Evolutionary conservation across 2,329 filamentous ascomycete genomes (phyloP).

Genomic region (Emydomyces testavorans): DNA sequence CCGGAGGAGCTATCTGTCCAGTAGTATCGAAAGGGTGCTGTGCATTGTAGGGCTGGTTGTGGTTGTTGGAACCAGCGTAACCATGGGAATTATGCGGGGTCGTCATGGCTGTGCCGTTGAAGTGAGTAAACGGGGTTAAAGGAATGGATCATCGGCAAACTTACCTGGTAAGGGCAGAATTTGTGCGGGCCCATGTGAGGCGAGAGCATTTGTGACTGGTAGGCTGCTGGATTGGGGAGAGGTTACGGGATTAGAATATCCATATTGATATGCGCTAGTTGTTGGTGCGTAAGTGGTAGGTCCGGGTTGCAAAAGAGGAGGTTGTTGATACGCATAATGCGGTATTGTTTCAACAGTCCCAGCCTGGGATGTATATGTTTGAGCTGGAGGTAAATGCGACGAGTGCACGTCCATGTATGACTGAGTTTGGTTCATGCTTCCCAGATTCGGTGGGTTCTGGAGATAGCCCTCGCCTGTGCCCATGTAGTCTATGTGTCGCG

Average conservation of each 20-base stretch:
- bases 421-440: slow-evolving; percentile 68
- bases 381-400: slow-evolving; percentile 65
- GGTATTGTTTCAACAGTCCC: slow-evolving; percentile 61
- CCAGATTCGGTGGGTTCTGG: slow-evolving; percentile 27
- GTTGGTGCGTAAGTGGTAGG: slow-evolving; percentile 55
- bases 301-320: slow-evolving; percentile 61
- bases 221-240: slow-evolving; percentile 64
- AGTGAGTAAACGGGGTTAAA: not conserved
- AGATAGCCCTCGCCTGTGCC: slow-evolving; percentile 35
- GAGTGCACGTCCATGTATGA: slow-evolving; percentile 76
- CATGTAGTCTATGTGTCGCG: slow-evolving; percentile 27
- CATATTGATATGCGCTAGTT: slow-evolving; percentile 56
- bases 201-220: slow-evolving; percentile 59
- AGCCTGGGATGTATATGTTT: slow-evolving; percentile 62
- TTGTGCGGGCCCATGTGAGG: slow-evolving; percentile 53
- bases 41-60: slow-evolving; percentile 36
- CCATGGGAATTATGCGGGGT: slow-evolving; percentile 25
- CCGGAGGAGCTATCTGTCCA: slow-evolving; percentile 83
- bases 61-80: slow-evolving; percentile 36
- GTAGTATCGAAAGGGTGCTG: slow-evolving; percentile 58
- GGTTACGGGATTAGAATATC: slow-evolving; percentile 63
- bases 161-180: slow-evolving; percentile 54
- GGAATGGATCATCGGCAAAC: slow-evolving; percentile 1
- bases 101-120: slow-evolving; percentile 10
- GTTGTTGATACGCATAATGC: slow-evolving; percentile 68